Evolutionary conservation across 208 protist genomes (phyloP).

Genomic region (Leishmania lainsoni): DNA sequence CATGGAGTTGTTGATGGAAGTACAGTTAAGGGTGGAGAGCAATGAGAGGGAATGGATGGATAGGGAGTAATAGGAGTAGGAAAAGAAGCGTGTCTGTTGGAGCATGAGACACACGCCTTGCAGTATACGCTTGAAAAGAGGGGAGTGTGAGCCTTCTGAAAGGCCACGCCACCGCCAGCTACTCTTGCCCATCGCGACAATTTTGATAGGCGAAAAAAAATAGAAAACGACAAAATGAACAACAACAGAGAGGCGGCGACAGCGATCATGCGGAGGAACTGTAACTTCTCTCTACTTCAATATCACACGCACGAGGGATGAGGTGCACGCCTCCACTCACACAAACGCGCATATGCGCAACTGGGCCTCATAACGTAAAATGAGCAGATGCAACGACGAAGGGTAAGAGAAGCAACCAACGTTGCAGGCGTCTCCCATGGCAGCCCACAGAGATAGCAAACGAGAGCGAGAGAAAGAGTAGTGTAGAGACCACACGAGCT

Average conservation of each 20-base stretch:
- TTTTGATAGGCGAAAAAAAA: neutral
- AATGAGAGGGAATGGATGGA: neutral
- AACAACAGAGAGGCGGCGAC: neutral
- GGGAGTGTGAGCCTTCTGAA: neutral
- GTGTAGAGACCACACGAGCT: neutral
- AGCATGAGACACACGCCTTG: neutral
- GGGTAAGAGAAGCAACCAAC: neutral
- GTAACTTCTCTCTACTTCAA: neutral
- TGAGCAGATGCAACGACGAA: neutral
- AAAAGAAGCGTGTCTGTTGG: neutral
- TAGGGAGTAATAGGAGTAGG: neutral
- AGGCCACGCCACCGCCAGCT: neutral
- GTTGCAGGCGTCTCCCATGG: neutral
- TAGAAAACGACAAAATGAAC: neutral
- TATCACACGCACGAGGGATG: too few species aligned
- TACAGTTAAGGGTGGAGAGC: neutral
- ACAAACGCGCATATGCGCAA: neutral
- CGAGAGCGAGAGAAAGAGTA: neutral
- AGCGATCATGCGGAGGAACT: neutral
- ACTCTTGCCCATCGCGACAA: neutral
- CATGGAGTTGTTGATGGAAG: neutral
- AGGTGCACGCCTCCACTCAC: neutral
- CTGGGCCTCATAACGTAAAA: neutral
- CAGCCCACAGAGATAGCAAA: neutral
- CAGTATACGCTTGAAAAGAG: neutral